Base-by-base conservation (phyloP, 129 eudicot species). In the Rutidosis leptorrhynchoides region DNA sequence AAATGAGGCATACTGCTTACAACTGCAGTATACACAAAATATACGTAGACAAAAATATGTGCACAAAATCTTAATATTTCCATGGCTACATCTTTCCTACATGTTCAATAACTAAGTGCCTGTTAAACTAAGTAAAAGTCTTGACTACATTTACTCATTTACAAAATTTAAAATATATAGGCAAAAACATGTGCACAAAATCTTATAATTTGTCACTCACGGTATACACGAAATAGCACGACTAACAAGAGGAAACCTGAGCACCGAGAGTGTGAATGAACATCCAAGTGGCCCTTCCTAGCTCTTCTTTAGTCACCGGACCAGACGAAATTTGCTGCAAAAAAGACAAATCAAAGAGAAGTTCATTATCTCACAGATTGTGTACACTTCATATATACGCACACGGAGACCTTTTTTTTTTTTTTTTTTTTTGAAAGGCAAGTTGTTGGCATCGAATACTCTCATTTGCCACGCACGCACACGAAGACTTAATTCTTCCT, bases 241-340 rank as follows among this genome's bases (percentile, higher is more conserved):
- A 73, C 7, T 28, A 35, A 58, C 10, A 58, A 51, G 48, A 52
- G 9, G 51, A 46, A 68, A 93, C 96, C 98, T 93, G 99, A 72
- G 99, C 99, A 42, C 82, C 99, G 68, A 94, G 96, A 74, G 99
- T 89, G 85, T 94, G 99, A 73, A 94, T 90, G 79, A 94, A 94
- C 29, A 87, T 94, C 99, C 99, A 94, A 8, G 97, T 94, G 46
- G 99, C 90, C 79, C 97, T 86, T 78, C 99, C 99, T 58, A 94
- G 95, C 51, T 86, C 97, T 80, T 94, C 97, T 75, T 80, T 94
- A 3, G 95, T 82, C 69, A 80, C 94, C 21, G 97, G 99, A 35
- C 75, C 62, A 26, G 78, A 72, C 20, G 78, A 33, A 49, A 48
- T 74, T 49, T 78, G 83, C 99, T 89, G 80, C 59, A 61, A 19